Conservation (phyloP, 2,329 filamentous ascomycete species). For the Trichoderma oligosporum region DNA sequence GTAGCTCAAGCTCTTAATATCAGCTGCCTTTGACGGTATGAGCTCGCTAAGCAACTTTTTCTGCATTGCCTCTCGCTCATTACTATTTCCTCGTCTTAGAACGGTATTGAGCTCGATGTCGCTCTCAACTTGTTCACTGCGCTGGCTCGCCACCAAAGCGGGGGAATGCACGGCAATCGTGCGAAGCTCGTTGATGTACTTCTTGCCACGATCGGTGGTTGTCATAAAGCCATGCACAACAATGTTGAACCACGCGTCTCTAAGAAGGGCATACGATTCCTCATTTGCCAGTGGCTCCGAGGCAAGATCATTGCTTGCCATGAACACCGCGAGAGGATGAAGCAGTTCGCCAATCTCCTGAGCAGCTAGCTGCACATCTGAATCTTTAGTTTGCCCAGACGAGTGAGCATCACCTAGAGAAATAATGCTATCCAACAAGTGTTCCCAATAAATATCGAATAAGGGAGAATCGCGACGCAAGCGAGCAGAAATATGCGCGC, state of each 20-base stretch:
- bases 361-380: conserved; percentile 77
- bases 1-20: conserved; percentile 81
- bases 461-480: conserved; percentile 66
- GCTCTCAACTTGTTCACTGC: conserved; percentile 86
- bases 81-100: conserved; percentile 77
- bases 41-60: conserved; percentile 73
- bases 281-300: conserved; percentile 54
- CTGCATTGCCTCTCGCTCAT: conserved; percentile 72
- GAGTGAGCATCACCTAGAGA: conserved; percentile 85
- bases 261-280: conserved; percentile 67
- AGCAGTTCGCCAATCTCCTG: conserved; percentile 85
- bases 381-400: conserved; percentile 66
- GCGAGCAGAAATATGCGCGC: conserved; percentile 70
- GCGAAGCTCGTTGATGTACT: conserved; percentile 71
- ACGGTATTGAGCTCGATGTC: conserved; percentile 97
- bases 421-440: conserved; percentile 81
- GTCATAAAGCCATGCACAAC: conserved; percentile 86
- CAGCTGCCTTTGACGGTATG: conserved; percentile 70
- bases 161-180: conserved; percentile 83
- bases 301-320: conserved; percentile 61
- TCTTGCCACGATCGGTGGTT: conserved; percentile 67
- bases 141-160: conserved; percentile 81
- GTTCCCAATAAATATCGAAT: conserved; percentile 77
- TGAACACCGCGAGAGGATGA: conserved; percentile 79
- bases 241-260: conserved; percentile 98